Evolutionary conservation across 2,329 filamentous ascomycete species (phyloP).

Genomic region (Leptographium galeiforme): DNA sequence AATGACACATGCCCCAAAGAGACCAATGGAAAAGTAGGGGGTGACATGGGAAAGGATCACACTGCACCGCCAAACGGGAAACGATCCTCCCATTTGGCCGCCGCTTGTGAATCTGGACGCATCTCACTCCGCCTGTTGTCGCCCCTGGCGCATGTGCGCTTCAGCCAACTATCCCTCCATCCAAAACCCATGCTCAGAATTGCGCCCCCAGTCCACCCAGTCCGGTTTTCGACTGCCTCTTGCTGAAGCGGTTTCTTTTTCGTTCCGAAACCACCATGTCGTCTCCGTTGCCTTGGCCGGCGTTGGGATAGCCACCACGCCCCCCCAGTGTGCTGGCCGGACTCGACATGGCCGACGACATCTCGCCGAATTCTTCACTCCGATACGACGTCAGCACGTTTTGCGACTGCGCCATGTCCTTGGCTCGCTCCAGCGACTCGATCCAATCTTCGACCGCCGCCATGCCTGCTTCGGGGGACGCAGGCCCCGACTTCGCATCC

Average conservation of each 20-base stretch:
- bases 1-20: conserved; percentile 1
- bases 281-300: conserved; percentile 42
- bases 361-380: conserved; percentile 54
- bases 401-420: conserved; percentile 69
- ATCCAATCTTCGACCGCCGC: conserved; percentile 82
- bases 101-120: neutral
- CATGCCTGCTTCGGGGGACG: conserved; percentile 47
- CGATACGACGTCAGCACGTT: conserved; percentile 53
- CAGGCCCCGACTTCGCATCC: conserved; percentile 61
- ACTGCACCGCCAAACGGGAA: neutral
- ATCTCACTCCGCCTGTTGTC: neutral
- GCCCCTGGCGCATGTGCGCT: neutral
- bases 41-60: neutral
- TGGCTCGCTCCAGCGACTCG: conserved; percentile 72
- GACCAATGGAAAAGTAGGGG: conserved; percentile 1
- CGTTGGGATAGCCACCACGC: conserved; percentile 37
- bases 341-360: conserved; percentile 62
- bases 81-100: neutral
- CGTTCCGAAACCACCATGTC: conserved; percentile 26
- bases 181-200: conserved; percentile 38
- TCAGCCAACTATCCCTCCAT: neutral
- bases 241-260: conserved; percentile 65
- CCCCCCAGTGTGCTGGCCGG: conserved; percentile 60
- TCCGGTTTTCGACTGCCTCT: conserved; percentile 88
- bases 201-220: conserved; percentile 80